Conservation (phyloP, 805 yeast species). For the Yamadazyma tumulicola region DNA sequence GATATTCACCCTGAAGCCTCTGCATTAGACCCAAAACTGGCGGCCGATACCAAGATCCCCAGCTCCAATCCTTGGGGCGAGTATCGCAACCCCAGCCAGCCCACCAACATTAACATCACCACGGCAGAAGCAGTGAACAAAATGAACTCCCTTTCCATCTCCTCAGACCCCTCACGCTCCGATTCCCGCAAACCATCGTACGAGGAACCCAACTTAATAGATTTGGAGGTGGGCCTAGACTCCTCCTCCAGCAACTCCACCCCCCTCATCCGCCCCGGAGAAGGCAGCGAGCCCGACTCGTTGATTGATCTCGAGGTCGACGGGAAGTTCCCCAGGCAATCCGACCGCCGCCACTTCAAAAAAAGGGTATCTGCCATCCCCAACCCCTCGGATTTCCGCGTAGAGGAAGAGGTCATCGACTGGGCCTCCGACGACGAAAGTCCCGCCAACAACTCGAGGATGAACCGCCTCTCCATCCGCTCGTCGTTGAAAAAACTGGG, state of each 20-base stretch:
- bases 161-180: neutral
- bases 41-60: constrained; percentile 1
- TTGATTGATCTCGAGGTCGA: constrained; percentile 26
- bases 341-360: constrained; percentile 25
- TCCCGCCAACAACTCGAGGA: constrained; percentile 29
- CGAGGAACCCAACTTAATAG: constrained; percentile 29
- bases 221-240: constrained; percentile 27
- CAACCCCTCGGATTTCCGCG: constrained; percentile 26
- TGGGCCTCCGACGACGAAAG: constrained; percentile 46
- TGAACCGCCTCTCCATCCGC: constrained; percentile 40
- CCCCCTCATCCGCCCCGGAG: constrained; percentile 1
- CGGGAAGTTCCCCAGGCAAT: constrained; percentile 9
- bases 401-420: constrained; percentile 43
- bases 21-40: neutral
- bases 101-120: neutral
- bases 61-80: constrained; percentile 35
- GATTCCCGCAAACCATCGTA: constrained; percentile 8
- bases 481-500: constrained; percentile 30
- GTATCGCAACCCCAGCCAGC: constrained; percentile 12
- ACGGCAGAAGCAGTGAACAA: neutral
- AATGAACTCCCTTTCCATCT: neutral
- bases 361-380: constrained; percentile 28
- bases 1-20: neutral
- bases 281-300: constrained; percentile 13
- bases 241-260: constrained; percentile 8